Conservation (phyloP, 176 grass and related monocot species). For the Guadua angustifolia region DNA sequence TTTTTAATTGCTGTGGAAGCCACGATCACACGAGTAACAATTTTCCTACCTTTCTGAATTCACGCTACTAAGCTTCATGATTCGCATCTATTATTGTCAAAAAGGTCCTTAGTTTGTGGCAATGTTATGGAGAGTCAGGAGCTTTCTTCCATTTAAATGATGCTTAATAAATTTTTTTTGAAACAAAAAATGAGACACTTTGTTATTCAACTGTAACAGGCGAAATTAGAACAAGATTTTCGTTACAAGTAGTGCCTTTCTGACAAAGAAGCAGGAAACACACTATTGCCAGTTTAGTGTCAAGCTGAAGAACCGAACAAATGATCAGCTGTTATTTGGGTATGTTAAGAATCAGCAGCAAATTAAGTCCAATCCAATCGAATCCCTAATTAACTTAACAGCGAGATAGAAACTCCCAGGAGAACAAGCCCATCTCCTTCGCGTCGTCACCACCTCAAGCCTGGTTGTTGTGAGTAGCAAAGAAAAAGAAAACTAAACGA, state of each 20-base stretch:
- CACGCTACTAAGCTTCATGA: no score
- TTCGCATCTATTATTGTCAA: background rate
- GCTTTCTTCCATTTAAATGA: background rate
- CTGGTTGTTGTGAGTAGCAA: constrained; percentile 48
- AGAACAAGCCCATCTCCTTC: constrained; percentile 96
- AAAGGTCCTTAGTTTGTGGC: background rate
- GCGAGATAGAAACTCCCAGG: constrained; percentile 50
- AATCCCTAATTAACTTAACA: constrained; percentile 48
- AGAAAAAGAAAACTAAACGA: constrained; percentile 9
- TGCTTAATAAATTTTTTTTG: no score
- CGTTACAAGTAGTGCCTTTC: constrained; percentile 36
- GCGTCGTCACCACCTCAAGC: constrained; percentile 31
- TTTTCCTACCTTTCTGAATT: background rate
- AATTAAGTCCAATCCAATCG: constrained; percentile 11
- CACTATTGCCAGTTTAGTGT: constrained; percentile 15
- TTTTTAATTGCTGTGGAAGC: no score
- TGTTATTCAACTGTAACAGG: constrained; percentile 49
- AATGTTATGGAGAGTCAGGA: constrained; percentile 7
- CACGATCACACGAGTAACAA: no score
- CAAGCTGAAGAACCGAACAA: constrained; percentile 42
- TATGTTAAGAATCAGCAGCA: constrained; percentile 45
- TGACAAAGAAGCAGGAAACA: constrained; percentile 32
- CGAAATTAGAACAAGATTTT: constrained; percentile 38
- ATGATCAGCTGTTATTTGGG: constrained; percentile 56
- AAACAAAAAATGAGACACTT: no score